Conservation (phyloP, 768 basidiomycete species). For the Pleurotus citrinopileatus region DNA sequence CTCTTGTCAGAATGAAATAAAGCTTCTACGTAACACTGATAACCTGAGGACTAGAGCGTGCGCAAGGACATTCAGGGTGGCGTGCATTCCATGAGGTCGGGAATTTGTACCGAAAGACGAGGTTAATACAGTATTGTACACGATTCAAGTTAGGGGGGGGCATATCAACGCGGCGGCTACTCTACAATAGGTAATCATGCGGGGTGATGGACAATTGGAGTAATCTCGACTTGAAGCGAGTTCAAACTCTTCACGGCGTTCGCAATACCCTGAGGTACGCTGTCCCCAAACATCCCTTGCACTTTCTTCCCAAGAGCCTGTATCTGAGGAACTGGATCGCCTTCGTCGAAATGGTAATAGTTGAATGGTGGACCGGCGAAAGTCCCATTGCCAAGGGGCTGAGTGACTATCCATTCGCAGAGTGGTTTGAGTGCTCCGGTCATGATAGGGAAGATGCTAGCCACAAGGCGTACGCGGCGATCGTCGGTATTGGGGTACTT, state of each 20-base stretch:
- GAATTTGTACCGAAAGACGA: too few species aligned
- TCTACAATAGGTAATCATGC: not conserved
- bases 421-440: slow-evolving; percentile 23
- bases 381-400: slow-evolving; percentile 18
- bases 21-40: too few species aligned
- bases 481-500: slow-evolving; percentile 10
- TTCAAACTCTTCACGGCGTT: not conserved
- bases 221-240: not conserved
- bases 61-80: too few species aligned
- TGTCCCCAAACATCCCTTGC: not conserved
- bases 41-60: too few species aligned
- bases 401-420: slow-evolving; percentile 21
- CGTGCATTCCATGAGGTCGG: too few species aligned
- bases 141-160: too few species aligned
- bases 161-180: too few species aligned
- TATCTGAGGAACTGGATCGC: not conserved
- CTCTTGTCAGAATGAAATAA: too few species aligned
- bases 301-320: not conserved
- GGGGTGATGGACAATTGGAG: not conserved
- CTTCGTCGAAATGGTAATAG: slow-evolving; percentile 16
- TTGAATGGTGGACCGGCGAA: slow-evolving; percentile 22
- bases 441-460: slow-evolving; percentile 24
- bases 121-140: too few species aligned
- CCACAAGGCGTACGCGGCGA: slow-evolving; percentile 14
- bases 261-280: not conserved